phyloP scores from a whole-genome alignment of 768 basidiomycete species.

The Xerocomus brunneocitrinus region DNA sequence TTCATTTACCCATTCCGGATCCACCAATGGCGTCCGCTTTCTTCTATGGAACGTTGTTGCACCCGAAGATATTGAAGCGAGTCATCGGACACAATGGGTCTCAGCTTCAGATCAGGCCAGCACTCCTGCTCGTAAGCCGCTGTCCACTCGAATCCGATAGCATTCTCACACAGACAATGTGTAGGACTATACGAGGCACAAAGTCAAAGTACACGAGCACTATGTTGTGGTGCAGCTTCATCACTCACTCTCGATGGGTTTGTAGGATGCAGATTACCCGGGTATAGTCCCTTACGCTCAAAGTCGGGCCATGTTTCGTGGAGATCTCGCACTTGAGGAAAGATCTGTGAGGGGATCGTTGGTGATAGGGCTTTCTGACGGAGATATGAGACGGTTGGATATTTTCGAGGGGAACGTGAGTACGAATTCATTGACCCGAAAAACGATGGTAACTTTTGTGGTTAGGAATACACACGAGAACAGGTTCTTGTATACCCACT shows the following conservation, averaged over 20 bases:
- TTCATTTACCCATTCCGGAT: not conserved
- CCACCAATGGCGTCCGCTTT: slow-evolving; percentile 50
- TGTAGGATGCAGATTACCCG: slow-evolving; percentile 73
- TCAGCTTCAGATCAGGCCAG: slow-evolving; percentile 65
- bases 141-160: not conserved
- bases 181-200: slow-evolving; percentile 78
- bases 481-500: slow-evolving; percentile 56
- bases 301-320: slow-evolving; percentile 44
- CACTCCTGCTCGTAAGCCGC: slow-evolving; percentile 60
- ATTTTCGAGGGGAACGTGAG: slow-evolving; percentile 76
- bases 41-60: slow-evolving; percentile 90
- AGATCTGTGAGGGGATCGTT: slow-evolving; percentile 73
- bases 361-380: slow-evolving; percentile 62
- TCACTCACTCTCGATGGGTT: slow-evolving; percentile 6
- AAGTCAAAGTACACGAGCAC: slow-evolving; percentile 50
- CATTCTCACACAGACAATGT: not conserved
- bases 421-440: slow-evolving; percentile 1
- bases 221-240: not conserved
- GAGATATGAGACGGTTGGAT: slow-evolving; percentile 69
- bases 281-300: slow-evolving; percentile 63
- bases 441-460: not conserved
- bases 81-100: slow-evolving; percentile 69
- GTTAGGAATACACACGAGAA: slow-evolving; percentile 68
- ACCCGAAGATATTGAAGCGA: slow-evolving; percentile 72
- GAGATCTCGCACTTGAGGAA: slow-evolving; percentile 55